Evolutionary conservation across 345 rosid species (phyloP).

Genomic region (Salix purpurea): DNA sequence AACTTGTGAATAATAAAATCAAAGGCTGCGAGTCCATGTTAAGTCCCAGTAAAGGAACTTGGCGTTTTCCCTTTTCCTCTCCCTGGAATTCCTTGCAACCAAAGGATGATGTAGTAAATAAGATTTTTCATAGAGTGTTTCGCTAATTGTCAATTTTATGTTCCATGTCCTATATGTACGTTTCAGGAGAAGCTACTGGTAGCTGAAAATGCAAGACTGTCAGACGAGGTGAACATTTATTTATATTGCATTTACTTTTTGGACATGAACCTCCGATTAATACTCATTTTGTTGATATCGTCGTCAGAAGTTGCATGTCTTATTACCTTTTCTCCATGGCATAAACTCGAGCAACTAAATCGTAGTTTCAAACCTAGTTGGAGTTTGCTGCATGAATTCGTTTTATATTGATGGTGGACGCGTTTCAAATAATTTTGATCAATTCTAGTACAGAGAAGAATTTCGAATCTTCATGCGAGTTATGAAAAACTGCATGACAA

Average conservation of each 20-base stretch:
- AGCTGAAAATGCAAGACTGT: constrained; percentile 16
- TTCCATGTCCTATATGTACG: background rate
- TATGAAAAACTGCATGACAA: background rate
- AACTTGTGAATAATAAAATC: background rate
- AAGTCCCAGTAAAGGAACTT: background rate
- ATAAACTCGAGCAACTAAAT: background rate
- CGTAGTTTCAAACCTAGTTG: background rate
- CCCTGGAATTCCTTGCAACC: background rate
- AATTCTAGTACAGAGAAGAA: background rate
- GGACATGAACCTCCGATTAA: background rate
- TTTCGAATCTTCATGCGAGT: background rate
- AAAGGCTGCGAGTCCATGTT: background rate
- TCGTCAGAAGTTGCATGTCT: background rate
- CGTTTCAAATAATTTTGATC: too few species aligned
- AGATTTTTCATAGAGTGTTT: background rate
- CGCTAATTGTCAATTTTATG: background rate
- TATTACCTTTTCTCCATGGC: background rate
- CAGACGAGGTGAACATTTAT: constrained; percentile 4
- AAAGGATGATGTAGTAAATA: background rate
- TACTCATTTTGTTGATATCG: background rate
- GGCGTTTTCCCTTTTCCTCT: background rate
- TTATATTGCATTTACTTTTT: background rate
- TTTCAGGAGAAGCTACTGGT: constrained; percentile 12
- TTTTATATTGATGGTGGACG: too few species aligned
- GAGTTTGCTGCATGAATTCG: background rate